A percentile compares a stretch with the other conserved stretches of the same genome.
These are phyloP conservation scores for Telfairia occidentalis DNA, from an alignment of 331 rosid species.

Conservation along the genomic window DNA sequence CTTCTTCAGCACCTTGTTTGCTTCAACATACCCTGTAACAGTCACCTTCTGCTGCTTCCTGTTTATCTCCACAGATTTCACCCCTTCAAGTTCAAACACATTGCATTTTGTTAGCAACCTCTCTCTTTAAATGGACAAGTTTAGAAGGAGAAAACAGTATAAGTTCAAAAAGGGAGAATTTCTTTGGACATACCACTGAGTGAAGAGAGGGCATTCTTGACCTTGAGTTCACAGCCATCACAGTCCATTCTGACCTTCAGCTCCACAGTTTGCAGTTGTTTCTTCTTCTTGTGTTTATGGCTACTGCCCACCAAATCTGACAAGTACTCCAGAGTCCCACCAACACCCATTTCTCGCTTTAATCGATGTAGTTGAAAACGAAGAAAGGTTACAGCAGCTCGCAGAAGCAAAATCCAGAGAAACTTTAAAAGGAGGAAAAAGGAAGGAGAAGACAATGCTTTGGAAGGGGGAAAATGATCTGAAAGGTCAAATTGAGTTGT, in stretches of 20 bases:
- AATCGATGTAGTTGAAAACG: neutral
- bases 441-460: neutral
- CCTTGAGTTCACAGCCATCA: conserved; percentile 96
- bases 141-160: neutral
- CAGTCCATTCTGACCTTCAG: conserved; percentile 94
- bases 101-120: neutral
- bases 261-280: conserved; percentile 78
- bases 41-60: conserved; percentile 92
- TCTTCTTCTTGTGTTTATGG: conserved; percentile 47
- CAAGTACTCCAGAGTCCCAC: conserved; percentile 68
- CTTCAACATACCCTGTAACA: conserved; percentile 67
- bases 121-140: neutral
- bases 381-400: neutral
- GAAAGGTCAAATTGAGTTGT: neutral
- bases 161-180: neutral
- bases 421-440: neutral
- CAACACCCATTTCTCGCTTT: conserved; percentile 67
- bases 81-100: conserved; percentile 39
- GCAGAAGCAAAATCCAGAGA: neutral
- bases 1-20: conserved; percentile 84
- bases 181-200: conserved; percentile 39
- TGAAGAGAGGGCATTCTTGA: conserved; percentile 77
- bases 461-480: neutral
- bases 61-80: conserved; percentile 79
- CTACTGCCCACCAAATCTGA: conserved; percentile 66